Base-by-base conservation (phyloP, 192 early-diverging fungal species). In the Backusella tuberculispora region DNA sequence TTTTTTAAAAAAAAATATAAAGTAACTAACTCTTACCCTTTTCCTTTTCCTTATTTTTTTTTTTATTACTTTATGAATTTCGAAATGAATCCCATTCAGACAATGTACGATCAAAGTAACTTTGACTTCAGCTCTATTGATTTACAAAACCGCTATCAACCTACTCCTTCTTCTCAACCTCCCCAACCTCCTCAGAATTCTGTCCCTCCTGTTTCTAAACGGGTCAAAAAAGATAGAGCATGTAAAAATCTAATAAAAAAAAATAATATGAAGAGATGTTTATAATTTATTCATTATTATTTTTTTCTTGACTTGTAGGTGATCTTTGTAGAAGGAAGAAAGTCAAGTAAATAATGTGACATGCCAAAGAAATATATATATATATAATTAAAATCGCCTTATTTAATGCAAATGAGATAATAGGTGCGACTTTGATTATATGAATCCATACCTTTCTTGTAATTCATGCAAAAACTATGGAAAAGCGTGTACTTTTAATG, bases 301-400 rank as follows among this genome's bases (percentile, higher is more conserved):
- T 0, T 45, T 26, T 66, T 17, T 64, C 42, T 14, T 21, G 1
- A 34, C 29, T 34, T 34, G 29, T 34, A 79, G 78, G 78, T 46
- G 78, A 79, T 71, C 45, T 74, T n/a, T 79, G 78, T 50, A 53
- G 78, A 64, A 40, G 73, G 13, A 79, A 79, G 45, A 79, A 79
- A 63, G 74, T 79, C 63, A 66, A 73, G 78, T 79, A 79, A 56
- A 29, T 34, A 46, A 24, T 56, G 53, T 56, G 53, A 60, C 21
- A 26, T 60, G 53, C 53, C 13, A 34, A 70, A 42, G 14, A n/a
- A n/a, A n/a, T n/a, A n/a, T n/a, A n/a, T n/a, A n/a, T n/a, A n/a
- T 9, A 19, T 47, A 10, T 53, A 5, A 56, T 69, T 26, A 67
- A 40, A 24, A 42, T 12, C 2, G 19, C 53, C 2, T 47, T 41